These are phyloP conservation scores for Eucalyptus regnans DNA, from an alignment of 345 rosid genomes.

Conservation along the genomic window DNA sequence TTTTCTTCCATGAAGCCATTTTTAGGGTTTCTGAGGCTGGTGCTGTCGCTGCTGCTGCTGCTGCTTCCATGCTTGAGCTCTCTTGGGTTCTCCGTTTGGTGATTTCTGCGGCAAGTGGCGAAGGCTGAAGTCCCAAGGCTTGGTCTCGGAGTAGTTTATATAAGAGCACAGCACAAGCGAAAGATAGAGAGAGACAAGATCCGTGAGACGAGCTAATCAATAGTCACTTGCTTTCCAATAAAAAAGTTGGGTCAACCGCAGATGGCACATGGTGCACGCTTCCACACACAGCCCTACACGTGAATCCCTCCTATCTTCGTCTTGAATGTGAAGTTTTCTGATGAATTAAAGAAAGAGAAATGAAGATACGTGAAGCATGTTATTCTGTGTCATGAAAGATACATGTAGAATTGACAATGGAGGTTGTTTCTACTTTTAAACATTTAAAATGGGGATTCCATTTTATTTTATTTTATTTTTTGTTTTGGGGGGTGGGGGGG, in stretches of 20 bases:
- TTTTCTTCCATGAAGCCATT: slow-evolving; percentile 82
- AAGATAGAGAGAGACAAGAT: slow-evolving; percentile 42
- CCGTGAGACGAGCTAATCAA: slow-evolving; percentile 43
- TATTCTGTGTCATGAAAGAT: neutral
- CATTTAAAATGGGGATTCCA: neutral
- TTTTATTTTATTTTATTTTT: too few relatives aligned
- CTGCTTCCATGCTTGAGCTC: neutral
- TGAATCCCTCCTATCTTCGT: slow-evolving; percentile 7
- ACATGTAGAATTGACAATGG: neutral
- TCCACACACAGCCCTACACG: slow-evolving; percentile 16
- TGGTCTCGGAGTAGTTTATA: neutral
- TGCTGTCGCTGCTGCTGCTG: neutral
- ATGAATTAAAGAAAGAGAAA: neutral
- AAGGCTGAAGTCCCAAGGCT: neutral
- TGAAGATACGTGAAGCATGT: neutral
- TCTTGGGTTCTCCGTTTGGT: neutral
- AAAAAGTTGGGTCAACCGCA: slow-evolving; percentile 3
- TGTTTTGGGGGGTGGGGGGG: too few relatives aligned
- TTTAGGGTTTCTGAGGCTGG: neutral
- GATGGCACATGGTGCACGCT: slow-evolving; percentile 29
- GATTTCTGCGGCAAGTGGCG: neutral
- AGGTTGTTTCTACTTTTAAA: neutral
- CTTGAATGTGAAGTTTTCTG: neutral
- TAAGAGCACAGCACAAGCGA: neutral
- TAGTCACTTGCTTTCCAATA: neutral